phyloP scores from a whole-genome alignment of 2,329 filamentous ascomycete genomes.

The Pseudogymnoascus sp. region DNA sequence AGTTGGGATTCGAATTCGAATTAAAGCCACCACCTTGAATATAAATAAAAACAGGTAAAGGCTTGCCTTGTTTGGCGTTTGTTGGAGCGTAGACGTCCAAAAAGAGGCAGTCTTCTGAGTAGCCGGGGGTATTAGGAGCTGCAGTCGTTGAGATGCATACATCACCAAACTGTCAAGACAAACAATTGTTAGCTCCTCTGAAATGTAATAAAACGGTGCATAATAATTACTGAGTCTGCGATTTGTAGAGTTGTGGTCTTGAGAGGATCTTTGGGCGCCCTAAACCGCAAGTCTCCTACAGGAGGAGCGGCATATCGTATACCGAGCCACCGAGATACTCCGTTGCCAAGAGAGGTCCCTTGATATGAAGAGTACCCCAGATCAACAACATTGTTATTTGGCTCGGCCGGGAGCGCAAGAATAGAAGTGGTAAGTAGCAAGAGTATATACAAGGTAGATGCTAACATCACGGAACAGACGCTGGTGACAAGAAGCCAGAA shows the following conservation, averaged over 20 bases:
- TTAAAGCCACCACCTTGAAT: constrained; percentile 57
- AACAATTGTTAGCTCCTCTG: background rate
- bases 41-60: constrained; percentile 54
- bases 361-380: constrained; percentile 60
- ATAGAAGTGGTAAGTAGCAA: background rate
- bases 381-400: constrained; percentile 39
- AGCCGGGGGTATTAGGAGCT: constrained; percentile 24
- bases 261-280: constrained; percentile 55
- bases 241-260: constrained; percentile 16
- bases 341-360: constrained; percentile 46
- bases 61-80: constrained; percentile 34
- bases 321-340: constrained; percentile 64
- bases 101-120: constrained; percentile 61
- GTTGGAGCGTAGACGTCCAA: constrained; percentile 56
- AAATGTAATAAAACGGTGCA: background rate
- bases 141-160: constrained; percentile 23
- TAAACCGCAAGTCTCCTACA: constrained; percentile 56
- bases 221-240: constrained; percentile 22
- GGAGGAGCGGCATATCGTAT: constrained; percentile 68
- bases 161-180: constrained; percentile 18
- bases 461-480: background rate
- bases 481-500: background rate
- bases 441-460: background rate
- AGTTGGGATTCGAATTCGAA: constrained; percentile 38
- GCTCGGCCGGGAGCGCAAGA: background rate